phyloP scores from a whole-genome alignment of 2,329 filamentous ascomycete species.

The Cyphellophora europaea region DNA sequence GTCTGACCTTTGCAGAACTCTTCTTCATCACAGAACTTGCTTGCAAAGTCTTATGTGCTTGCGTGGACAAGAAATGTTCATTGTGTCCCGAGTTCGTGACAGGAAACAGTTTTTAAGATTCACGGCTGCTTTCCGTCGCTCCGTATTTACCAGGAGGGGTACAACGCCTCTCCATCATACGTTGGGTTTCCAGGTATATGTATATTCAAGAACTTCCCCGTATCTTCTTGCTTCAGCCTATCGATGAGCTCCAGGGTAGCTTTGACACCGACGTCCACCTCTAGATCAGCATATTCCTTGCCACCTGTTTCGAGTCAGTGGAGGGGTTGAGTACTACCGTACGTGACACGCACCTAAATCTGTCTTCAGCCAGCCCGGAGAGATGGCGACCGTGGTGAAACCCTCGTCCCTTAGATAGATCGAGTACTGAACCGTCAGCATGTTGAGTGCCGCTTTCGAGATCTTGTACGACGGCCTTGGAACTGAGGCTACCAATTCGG shows the following conservation, averaged over 20 bases:
- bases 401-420: constrained; percentile 27
- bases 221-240: constrained; percentile 27
- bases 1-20: no score
- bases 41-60: no score
- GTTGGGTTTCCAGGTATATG: constrained; percentile 25
- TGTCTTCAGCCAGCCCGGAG: constrained; percentile 36
- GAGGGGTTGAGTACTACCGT: no score
- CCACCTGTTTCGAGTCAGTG: constrained; percentile 41
- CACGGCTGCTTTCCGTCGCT: no score
- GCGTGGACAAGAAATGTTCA: no score
- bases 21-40: no score
- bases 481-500: constrained; percentile 16
- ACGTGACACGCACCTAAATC: no score
- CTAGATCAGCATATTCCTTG: constrained; percentile 30
- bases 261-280: constrained; percentile 29
- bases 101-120: no score
- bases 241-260: constrained; percentile 37
- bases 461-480: constrained; percentile 28
- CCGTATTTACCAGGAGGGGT: no score
- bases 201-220: constrained; percentile 40
- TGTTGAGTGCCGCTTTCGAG: constrained; percentile 39
- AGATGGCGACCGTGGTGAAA: constrained; percentile 33
- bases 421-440: constrained; percentile 37
- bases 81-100: no score
- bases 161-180: constrained; percentile 30